Evolutionary conservation across 1,139 yeast genomes (phyloP), one percentile per base, ranked within the genome.

Genomic region (Pichia sp.): DNA sequence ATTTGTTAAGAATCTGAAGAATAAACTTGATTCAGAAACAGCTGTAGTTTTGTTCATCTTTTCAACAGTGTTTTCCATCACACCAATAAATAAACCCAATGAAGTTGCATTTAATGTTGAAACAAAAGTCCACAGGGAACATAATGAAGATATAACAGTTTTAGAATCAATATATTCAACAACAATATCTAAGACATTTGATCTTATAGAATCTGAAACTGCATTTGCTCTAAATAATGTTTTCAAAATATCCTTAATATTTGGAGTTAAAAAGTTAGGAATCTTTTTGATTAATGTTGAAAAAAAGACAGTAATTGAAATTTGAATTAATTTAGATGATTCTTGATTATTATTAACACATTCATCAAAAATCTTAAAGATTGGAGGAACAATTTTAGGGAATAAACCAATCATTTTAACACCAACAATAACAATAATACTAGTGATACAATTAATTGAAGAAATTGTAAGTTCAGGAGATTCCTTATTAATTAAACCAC

Each of bases 361-460:
- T 14, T 58, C 51, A 20, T 66, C 65, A 68, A 86, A 81, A 35
- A 86, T 71, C 31, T 68, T 64, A 46, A 87, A 70, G 8, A 86
- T 70, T 13, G 86, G 85, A 13, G 91, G 88, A 46, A 91, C 76
- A 54, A 89, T 79, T 61, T 80, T 81, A 25, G 95, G 86, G 69
- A 87, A 86, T 55, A 72, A 76, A 7, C 95, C 93, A 60, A 91
- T 82, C 46, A 82, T 72, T 56, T 87, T 84, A 22, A 94, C 91
- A 35, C 98, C 98, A 38, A 89, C 64, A 15, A 78, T 73, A 42
- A 79, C 76, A 41, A 86, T 74, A 43, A 86, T 65, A 48, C 80
- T 78, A 41, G 86, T 78, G 47, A 86, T 74, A 44, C 83, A 80
- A 54, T 81, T 76, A 45, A 88, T 69, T 2, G 96, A 76, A 2